Base-by-base conservation (phyloP, 164 flowering plant species). In the Malania oleifera region DNA sequence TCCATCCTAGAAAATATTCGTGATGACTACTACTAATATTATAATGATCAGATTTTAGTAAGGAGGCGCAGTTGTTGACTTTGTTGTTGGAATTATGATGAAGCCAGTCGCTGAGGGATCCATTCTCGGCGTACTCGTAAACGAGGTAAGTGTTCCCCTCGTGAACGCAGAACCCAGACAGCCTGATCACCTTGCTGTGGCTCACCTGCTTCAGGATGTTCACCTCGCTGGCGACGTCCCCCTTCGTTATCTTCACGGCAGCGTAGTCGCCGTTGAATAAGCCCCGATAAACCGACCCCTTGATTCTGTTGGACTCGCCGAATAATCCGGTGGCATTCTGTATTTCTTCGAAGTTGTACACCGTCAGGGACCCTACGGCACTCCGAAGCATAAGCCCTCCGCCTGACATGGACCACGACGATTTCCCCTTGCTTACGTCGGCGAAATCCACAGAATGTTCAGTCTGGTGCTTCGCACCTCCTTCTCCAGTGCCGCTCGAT, bases 1-100 rank as follows among this genome's bases (percentile, higher is more conserved):
- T 80, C 96, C 96, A 87, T 7, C 57, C 57, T 27, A 81, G 75
- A 29, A n/a, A n/a, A n/a, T n/a, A n/a, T n/a, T n/a, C n/a, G n/a
- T n/a, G n/a, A n/a, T n/a, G n/a, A n/a, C n/a, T n/a, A n/a, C n/a
- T n/a, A n/a, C n/a, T n/a, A n/a, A n/a, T n/a, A n/a, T n/a, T n/a
- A n/a, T n/a, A n/a, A n/a, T n/a, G n/a, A n/a, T n/a, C n/a, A n/a
- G n/a, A n/a, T n/a, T n/a, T n/a, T n/a, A n/a, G n/a, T n/a, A n/a
- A n/a, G n/a, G n/a, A n/a, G n/a, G n/a, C n/a, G n/a, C n/a, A n/a
- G n/a, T n/a, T n/a, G n/a, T n/a, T n/a, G n/a, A n/a, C n/a, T n/a
- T n/a, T n/a, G n/a, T n/a, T n/a, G n/a, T n/a, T n/a, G n/a, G n/a
- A n/a, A n/a, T 64, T 53, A 18, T 47, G 40, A 23, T 75, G 83